phyloP scores from a whole-genome alignment of 768 basidiomycete species.

The Psilocybe cyanescens region DNA sequence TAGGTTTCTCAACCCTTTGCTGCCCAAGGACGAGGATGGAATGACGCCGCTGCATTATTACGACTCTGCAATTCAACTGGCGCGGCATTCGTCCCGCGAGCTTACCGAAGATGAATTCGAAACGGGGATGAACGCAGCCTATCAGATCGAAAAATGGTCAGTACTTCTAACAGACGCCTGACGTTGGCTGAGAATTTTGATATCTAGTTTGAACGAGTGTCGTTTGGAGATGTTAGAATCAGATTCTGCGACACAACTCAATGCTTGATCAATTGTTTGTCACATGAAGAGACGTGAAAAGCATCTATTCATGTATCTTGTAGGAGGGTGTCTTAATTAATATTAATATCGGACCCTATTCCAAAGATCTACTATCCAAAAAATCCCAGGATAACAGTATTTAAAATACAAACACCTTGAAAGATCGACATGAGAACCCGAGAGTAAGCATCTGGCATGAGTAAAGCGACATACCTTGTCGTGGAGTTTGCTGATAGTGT shows the following conservation, averaged over 20 bases:
- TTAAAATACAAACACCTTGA: slow-evolving; percentile 51
- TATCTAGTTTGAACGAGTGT: slow-evolving; percentile 61
- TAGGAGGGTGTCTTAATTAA: background rate
- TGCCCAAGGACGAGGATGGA: slow-evolving; percentile 60
- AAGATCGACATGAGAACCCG: slow-evolving; percentile 14
- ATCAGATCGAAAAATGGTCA: slow-evolving; percentile 65
- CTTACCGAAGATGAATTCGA: slow-evolving; percentile 71
- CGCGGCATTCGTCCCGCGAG: slow-evolving; percentile 60
- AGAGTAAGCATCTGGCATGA: slow-evolving; percentile 2
- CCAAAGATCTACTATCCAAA: background rate
- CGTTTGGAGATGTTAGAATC: slow-evolving; percentile 64
- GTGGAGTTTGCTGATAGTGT: slow-evolving; percentile 89
- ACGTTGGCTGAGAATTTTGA: background rate
- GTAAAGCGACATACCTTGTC: slow-evolving; percentile 63
- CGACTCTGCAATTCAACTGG: slow-evolving; percentile 77
- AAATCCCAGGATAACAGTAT: background rate
- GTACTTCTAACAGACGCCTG: slow-evolving; percentile 19
- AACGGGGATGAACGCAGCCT: slow-evolving; percentile 62
- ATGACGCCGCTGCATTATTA: slow-evolving; percentile 74
- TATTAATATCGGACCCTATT: background rate
- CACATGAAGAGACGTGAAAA: background rate
- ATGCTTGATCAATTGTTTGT: slow-evolving; percentile 9
- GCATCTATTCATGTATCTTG: background rate
- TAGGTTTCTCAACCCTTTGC: slow-evolving; percentile 73
- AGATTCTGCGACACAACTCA: slow-evolving; percentile 43